These are phyloP conservation scores for Kodamaea derodonti DNA, from an alignment of 1,139 yeast genomes.

Conservation along the genomic window DNA sequence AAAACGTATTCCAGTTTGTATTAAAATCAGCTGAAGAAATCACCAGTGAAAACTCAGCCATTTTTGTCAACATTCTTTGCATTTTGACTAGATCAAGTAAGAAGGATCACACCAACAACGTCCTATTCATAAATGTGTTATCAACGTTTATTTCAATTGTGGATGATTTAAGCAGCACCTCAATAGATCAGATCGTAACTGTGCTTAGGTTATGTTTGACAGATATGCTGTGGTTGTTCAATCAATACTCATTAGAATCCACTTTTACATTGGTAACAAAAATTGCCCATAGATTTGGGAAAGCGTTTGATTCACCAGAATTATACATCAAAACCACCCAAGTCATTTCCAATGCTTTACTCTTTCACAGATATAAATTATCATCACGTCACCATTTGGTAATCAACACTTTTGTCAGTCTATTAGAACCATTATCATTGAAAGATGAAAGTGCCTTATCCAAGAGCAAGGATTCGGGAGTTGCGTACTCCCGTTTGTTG, in stretches of 20 bases:
- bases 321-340: constrained; percentile 39
- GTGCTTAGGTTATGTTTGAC: constrained; percentile 38
- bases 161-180: constrained; percentile 4
- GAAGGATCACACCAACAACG: constrained; percentile 6
- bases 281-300: constrained; percentile 11
- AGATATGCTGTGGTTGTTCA: constrained; percentile 54
- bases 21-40: constrained; percentile 10
- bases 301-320: constrained; percentile 7
- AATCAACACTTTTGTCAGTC: constrained; percentile 41
- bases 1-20: constrained; percentile 8
- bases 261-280: constrained; percentile 35
- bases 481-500: constrained; percentile 54
- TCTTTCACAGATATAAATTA: constrained; percentile 68
- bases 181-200: constrained; percentile 11
- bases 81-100: constrained; percentile 5
- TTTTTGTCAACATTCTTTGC: constrained; percentile 7
- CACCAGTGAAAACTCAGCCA: constrained; percentile 5
- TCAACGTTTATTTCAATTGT: constrained; percentile 9
- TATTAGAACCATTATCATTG: constrained; percentile 45
- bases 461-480: constrained; percentile 31
- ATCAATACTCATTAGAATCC: constrained; percentile 66
- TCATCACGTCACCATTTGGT: constrained; percentile 71
- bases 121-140: constrained; percentile 11
- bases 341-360: constrained; percentile 50
- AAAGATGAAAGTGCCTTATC: constrained; percentile 11